Evolutionary conservation across 306 rosid genomes (phyloP).

Genomic region (Vigna unguiculata): DNA sequence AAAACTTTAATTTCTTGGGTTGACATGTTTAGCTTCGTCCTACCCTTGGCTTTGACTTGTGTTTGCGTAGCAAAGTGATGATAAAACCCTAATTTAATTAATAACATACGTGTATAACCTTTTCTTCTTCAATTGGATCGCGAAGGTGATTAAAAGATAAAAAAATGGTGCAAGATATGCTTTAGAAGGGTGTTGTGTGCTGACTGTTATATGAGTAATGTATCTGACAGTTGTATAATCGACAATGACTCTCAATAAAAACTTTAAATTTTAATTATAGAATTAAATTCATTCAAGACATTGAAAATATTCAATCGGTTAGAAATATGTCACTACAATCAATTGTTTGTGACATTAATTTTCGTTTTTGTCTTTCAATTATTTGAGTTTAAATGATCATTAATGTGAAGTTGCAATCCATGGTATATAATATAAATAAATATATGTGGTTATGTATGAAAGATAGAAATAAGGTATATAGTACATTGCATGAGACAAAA

Average conservation of each 20-base stretch:
- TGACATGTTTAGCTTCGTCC: background rate
- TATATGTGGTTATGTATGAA: too few relatives aligned
- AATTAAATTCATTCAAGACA: background rate
- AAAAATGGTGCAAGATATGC: background rate
- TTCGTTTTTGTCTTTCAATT: too few relatives aligned
- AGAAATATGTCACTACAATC: background rate
- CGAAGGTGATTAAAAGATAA: background rate
- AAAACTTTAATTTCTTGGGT: background rate
- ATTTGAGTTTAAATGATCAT: too few relatives aligned
- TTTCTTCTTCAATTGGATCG: background rate
- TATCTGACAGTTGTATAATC: slow-evolving; percentile 32
- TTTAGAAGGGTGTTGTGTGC: background rate
- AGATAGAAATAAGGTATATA: background rate
- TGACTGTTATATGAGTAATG: background rate
- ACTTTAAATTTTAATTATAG: too few relatives aligned
- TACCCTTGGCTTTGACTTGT: slow-evolving; percentile 13
- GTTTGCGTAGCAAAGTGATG: slow-evolving; percentile 14
- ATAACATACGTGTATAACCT: slow-evolving; percentile 33
- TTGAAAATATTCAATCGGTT: background rate
- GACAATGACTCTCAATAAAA: background rate
- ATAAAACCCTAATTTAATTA: background rate
- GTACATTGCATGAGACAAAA: background rate
- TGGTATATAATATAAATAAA: background rate
- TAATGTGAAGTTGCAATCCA: background rate
- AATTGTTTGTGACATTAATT: background rate